These are phyloP conservation scores for Petunia secreta DNA, from an alignment of 257 asterid genomes.

Conservation along the genomic window DNA sequence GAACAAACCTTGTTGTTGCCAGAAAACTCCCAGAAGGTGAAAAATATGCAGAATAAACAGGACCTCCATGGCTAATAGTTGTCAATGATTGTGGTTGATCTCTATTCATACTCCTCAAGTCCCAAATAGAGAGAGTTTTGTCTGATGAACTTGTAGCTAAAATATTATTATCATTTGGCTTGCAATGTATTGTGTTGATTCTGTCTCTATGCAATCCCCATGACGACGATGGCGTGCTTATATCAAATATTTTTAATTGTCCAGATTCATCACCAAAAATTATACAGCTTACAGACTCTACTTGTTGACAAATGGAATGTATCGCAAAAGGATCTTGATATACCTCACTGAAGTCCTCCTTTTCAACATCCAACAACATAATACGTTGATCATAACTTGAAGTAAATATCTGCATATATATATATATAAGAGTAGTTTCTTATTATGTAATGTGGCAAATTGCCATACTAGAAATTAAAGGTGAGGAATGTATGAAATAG, in stretches of 20 bases:
- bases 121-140: constrained; percentile 87
- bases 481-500: background rate
- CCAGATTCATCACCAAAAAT: constrained; percentile 67
- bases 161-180: constrained; percentile 47
- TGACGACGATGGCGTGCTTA: constrained; percentile 49
- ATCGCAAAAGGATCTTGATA: constrained; percentile 48
- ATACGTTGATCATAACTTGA: constrained; percentile 76
- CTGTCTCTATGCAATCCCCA: constrained; percentile 59
- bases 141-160: constrained; percentile 84
- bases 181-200: constrained; percentile 80
- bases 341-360: constrained; percentile 67
- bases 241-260: constrained; percentile 56
- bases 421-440: background rate
- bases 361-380: constrained; percentile 77
- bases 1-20: constrained; percentile 78
- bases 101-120: constrained; percentile 57
- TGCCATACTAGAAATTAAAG: background rate
- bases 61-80: constrained; percentile 57
- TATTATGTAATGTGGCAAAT: background rate
- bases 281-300: constrained; percentile 50
- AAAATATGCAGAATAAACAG: constrained; percentile 84
- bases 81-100: constrained; percentile 46
- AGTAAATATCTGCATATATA: constrained; percentile 67
- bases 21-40: constrained; percentile 77
- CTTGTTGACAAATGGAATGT: constrained; percentile 54